Evolutionary conservation across 345 rosid species (phyloP).

Genomic region (Pistacia integerrima): DNA sequence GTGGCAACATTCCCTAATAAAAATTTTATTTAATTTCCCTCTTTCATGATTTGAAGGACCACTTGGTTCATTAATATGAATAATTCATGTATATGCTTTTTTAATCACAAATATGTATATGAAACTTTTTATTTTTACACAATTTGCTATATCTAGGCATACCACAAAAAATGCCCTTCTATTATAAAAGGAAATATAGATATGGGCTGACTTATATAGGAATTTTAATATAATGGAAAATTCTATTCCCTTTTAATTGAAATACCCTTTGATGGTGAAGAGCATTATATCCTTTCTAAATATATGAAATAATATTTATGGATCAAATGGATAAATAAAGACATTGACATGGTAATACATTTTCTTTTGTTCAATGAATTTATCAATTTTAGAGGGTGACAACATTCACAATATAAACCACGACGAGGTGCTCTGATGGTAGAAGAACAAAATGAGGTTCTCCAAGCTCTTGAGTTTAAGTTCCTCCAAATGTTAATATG

Average conservation of each 20-base stretch:
- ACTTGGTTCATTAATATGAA: neutral
- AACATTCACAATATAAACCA: no score
- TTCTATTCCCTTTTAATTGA: neutral
- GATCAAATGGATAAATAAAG: neutral
- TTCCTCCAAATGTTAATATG: no score
- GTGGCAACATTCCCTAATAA: neutral
- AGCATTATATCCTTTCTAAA: neutral
- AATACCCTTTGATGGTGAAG: neutral
- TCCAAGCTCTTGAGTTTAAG: no score
- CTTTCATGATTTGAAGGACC: neutral
- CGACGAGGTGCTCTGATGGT: no score
- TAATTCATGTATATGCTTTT: no score
- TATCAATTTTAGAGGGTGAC: neutral
- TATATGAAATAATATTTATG: neutral
- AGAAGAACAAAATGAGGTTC: no score
- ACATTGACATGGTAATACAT: neutral
- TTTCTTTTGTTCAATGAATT: neutral
- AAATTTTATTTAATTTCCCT: neutral
- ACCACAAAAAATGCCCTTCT: no score
- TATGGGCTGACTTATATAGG: no score
- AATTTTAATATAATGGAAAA: neutral
- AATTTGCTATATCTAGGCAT: neutral
- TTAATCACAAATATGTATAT: neutral
- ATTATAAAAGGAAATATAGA: no score
- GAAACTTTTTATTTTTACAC: neutral